These are phyloP conservation scores for Xylaria hypoxylon DNA, from an alignment of 2,329 filamentous ascomycete genomes.

Conservation along the genomic window DNA sequence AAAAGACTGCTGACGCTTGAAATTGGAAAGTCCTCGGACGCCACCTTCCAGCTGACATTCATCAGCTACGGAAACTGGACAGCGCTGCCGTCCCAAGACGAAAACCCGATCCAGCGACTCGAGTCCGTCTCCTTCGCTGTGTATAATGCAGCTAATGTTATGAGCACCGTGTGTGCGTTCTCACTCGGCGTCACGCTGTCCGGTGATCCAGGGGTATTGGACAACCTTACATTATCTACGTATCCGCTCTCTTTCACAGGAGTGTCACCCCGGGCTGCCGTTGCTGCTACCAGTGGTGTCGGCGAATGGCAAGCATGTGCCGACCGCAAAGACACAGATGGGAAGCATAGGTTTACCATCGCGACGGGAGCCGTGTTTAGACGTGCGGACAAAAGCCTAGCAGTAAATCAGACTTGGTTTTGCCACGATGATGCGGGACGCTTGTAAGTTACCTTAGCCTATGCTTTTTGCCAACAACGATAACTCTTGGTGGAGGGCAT, in stretches of 20 bases:
- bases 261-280: background rate
- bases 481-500: background rate
- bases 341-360: slow-evolving; percentile 43
- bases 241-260: background rate
- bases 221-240: background rate
- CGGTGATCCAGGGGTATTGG: background rate
- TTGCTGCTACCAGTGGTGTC: too few species aligned
- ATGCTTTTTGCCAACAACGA: background rate
- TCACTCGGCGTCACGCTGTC: slow-evolving; percentile 34
- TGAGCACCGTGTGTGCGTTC: slow-evolving; percentile 42
- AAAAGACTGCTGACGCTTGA: background rate
- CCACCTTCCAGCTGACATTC: slow-evolving; percentile 29
- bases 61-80: slow-evolving; percentile 44
- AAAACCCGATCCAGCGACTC: slow-evolving; percentile 36
- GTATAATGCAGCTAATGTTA: slow-evolving; percentile 39
- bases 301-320: slow-evolving; percentile 42
- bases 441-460: slow-evolving; percentile 36
- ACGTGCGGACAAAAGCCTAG: slow-evolving; percentile 23
- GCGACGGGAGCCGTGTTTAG: slow-evolving; percentile 43
- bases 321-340: slow-evolving; percentile 44
- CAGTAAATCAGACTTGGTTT: slow-evolving; percentile 46
- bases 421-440: slow-evolving; percentile 43
- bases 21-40: slow-evolving; percentile 19
- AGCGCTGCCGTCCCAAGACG: slow-evolving; percentile 35
- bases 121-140: slow-evolving; percentile 43